phyloP scores from a whole-genome alignment of 2,329 filamentous ascomycete species.

The Piedraia hortae region DNA sequence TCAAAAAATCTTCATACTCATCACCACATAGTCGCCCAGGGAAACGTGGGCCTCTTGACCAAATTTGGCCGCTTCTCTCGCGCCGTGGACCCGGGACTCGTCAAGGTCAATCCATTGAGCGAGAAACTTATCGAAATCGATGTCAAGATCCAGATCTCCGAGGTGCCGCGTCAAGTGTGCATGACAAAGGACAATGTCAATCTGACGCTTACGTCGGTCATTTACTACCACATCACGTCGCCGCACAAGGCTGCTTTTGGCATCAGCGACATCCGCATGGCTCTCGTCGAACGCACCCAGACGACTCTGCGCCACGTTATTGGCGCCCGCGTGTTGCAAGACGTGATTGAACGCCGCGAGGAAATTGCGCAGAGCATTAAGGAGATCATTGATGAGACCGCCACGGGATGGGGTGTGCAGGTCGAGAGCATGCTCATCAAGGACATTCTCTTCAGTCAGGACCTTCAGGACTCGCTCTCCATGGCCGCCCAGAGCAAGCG shows the following conservation, averaged over 20 bases:
- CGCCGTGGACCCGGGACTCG: conserved; percentile 83
- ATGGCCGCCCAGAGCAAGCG: conserved; percentile 98
- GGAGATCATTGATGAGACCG: conserved; percentile 50
- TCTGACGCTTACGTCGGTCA: conserved; percentile 76
- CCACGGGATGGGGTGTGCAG: conserved; percentile 75
- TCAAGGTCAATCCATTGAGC: conserved; percentile 89
- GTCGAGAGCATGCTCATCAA: conserved; percentile 99
- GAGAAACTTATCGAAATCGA: conserved; percentile 79
- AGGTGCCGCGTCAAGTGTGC: conserved; percentile 87
- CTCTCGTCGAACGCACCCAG: conserved; percentile 92
- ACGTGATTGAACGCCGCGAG: conserved; percentile 93
- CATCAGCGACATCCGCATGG: conserved; percentile 79
- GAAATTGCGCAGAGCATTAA: conserved; percentile 75
- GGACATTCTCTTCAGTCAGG: conserved; percentile 90
- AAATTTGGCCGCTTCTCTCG: conserved; percentile 89
- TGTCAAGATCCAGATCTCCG: conserved; percentile 96
- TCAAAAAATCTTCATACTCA: conserved; percentile 1
- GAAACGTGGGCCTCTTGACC: conserved; percentile 82
- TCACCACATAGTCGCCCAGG: conserved; percentile 45
- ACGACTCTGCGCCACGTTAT: conserved; percentile 93
- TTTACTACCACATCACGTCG: conserved; percentile 93
- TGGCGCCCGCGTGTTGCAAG: conserved; percentile 79
- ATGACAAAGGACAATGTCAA: conserved; percentile 99
- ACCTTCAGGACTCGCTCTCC: conserved; percentile 81
- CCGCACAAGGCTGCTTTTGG: conserved; percentile 95